These are phyloP conservation scores for Neoascochyta sp. DNA, from an alignment of 2,329 filamentous ascomycete genomes.

Conservation along the genomic window DNA sequence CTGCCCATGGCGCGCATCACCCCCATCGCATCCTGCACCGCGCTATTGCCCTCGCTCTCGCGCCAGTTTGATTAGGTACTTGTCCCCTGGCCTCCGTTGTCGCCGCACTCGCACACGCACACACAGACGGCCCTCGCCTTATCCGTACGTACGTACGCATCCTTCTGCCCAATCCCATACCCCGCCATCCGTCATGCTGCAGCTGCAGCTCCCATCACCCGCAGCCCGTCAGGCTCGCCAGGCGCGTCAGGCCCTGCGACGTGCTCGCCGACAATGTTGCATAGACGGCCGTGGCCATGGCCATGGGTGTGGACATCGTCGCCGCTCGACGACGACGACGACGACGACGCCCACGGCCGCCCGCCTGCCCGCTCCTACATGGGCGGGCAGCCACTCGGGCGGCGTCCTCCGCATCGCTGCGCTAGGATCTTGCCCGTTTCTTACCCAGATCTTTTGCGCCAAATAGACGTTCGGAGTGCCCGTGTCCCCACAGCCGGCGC, in stretches of 20 bases:
- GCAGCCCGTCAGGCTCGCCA: too few species aligned
- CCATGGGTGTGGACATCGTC: too few species aligned
- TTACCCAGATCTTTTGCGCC: constrained; percentile 12
- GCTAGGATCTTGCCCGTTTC: constrained; percentile 21
- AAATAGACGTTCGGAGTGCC: constrained; percentile 22
- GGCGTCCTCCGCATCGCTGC: constrained; percentile 10
- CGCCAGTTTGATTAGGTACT: constrained; percentile 17
- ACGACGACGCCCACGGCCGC: too few species aligned
- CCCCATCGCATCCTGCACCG: constrained; percentile 2
- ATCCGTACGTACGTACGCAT: constrained; percentile 9
- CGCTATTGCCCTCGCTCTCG: constrained; percentile 18
- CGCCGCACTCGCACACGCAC: constrained; percentile 11
- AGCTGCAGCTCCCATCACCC: too few species aligned
- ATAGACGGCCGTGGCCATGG: too few species aligned
- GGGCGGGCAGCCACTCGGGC: too few species aligned
- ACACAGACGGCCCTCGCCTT: constrained; percentile 5
- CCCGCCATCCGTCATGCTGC: constrained; percentile 11
- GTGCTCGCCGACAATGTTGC: too few species aligned
- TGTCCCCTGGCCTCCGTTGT: constrained; percentile 12
- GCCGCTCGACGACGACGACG: too few species aligned
- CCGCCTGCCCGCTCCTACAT: too few species aligned
- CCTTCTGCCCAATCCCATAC: too few species aligned
- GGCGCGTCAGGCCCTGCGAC: too few species aligned
- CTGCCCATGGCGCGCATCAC: constrained; percentile 7
- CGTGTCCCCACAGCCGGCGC: constrained; percentile 21